phyloP scores from a whole-genome alignment of 371 early-diverging fungal genomes.

The Catenaria anguillulae region DNA sequence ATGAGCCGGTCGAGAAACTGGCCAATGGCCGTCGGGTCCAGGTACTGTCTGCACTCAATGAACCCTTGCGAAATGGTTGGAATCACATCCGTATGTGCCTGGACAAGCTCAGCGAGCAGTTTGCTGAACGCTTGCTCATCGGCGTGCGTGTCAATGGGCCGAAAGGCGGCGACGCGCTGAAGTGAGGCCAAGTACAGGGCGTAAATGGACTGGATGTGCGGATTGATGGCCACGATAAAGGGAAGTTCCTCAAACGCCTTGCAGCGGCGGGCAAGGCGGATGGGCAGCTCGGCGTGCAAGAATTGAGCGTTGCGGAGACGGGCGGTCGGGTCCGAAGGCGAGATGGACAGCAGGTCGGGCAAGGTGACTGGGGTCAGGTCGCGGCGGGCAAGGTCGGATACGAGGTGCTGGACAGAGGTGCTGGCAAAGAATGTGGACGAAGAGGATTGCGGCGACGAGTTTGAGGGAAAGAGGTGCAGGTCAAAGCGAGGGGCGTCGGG shows the following conservation, averaged over 20 bases:
- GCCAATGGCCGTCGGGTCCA: constrained; percentile 52
- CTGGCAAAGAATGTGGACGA: too few relatives aligned
- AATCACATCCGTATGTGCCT: constrained; percentile 63
- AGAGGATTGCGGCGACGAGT: too few relatives aligned
- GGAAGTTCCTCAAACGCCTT: constrained; percentile 69
- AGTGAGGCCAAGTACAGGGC: constrained; percentile 67
- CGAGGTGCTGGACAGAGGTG: too few relatives aligned
- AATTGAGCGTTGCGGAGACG: constrained; percentile 27
- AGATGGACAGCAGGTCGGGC: background rate
- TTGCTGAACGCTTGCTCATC: constrained; percentile 42
- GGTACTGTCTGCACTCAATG: constrained; percentile 73
- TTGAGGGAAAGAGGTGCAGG: too few relatives aligned
- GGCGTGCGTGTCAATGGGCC: constrained; percentile 26
- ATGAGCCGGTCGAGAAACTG: constrained; percentile 79
- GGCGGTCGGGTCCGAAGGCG: too few relatives aligned
- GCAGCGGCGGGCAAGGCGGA: constrained; percentile 63
- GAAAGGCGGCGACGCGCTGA: constrained; percentile 42
- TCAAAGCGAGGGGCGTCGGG: too few relatives aligned
- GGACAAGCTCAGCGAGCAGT: constrained; percentile 51
- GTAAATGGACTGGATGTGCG: constrained; percentile 62
- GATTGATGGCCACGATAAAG: constrained; percentile 82
- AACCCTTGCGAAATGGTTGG: constrained; percentile 73
- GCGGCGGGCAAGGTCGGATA: background rate
- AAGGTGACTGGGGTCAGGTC: background rate
- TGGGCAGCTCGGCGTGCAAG: constrained; percentile 62